Percentiles rank a stretch among this genome's conserved stretches.
Evolutionary conservation across 1,139 yeast genomes (phyloP).

Genomic region (Suhomyces bolitotheri): DNA sequence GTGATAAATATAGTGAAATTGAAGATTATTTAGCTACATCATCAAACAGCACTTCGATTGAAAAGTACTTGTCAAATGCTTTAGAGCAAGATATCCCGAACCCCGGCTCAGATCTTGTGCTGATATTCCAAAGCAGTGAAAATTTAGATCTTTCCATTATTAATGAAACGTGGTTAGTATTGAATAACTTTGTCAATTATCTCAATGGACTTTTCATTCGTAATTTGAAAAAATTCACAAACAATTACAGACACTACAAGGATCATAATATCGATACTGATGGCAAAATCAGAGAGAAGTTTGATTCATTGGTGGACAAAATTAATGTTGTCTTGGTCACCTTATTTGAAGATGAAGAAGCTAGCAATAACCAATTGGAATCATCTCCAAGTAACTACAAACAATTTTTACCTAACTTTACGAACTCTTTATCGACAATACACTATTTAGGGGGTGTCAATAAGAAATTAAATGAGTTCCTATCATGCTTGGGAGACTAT

Average conservation of each 20-base stretch:
- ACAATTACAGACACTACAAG: conserved; percentile 40
- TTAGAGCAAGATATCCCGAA: conserved; percentile 25
- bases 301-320: conserved; percentile 28
- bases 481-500: conserved; percentile 37
- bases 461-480: conserved; percentile 29
- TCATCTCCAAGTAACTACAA: conserved; percentile 39
- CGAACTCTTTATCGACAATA: conserved; percentile 45
- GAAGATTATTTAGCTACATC: conserved; percentile 37
- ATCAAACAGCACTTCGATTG: conserved; percentile 22
- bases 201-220: conserved; percentile 34
- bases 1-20: conserved; percentile 35
- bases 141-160: conserved; percentile 45
- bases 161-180: conserved; percentile 49
- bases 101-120: conserved; percentile 30
- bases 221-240: conserved; percentile 37
- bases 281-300: conserved; percentile 31
- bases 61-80: conserved; percentile 10
- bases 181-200: conserved; percentile 39
- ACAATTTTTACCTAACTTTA: conserved; percentile 42
- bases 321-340: conserved; percentile 29
- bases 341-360: conserved; percentile 34
- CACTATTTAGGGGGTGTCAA: conserved; percentile 38
- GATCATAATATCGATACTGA: conserved; percentile 31
- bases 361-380: conserved; percentile 35
- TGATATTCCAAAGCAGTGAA: conserved; percentile 41